phyloP scores from a whole-genome alignment of 257 asterid species.

The Coffea eugenioides region DNA sequence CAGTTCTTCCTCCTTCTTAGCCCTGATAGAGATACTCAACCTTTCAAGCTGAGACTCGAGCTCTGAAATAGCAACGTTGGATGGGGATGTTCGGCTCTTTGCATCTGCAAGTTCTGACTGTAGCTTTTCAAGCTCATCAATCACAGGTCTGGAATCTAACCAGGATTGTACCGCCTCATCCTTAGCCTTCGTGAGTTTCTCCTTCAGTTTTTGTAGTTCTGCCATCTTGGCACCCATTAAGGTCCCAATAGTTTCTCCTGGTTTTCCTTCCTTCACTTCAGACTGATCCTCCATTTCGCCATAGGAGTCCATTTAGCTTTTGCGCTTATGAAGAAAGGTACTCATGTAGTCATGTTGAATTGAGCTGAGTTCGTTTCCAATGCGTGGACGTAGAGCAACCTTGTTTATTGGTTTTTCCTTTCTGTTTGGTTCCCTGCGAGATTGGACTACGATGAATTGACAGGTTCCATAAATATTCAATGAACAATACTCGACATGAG shows the following conservation, averaged over 20 bases:
- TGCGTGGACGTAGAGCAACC: background rate
- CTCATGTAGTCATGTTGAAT: background rate
- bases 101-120: conserved; percentile 40
- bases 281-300: conserved; percentile 2
- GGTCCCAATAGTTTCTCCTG: conserved; percentile 2
- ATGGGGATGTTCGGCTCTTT: conserved; percentile 19
- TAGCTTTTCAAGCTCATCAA: conserved; percentile 59
- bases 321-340: background rate
- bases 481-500: background rate
- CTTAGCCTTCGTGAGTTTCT: conserved; percentile 49
- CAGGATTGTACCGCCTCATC: conserved; percentile 62
- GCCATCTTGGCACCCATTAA: conserved; percentile 22
- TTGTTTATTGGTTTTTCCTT: background rate
- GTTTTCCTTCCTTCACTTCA: background rate
- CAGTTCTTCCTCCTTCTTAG: conserved; percentile 44
- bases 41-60: conserved; percentile 17
- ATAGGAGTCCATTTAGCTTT: conserved; percentile 6
- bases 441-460: background rate
- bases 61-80: conserved; percentile 11
- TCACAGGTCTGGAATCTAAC: conserved; percentile 61
- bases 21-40: conserved; percentile 29
- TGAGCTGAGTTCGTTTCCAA: background rate
- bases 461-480: background rate
- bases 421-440: background rate
- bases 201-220: conserved; percentile 39